Evolutionary conservation across 495 filamentous ascomycete genomes (phyloP), one percentile per base, ranked within the genome.

Genomic region (Aspergillus olivimuriae): DNA sequence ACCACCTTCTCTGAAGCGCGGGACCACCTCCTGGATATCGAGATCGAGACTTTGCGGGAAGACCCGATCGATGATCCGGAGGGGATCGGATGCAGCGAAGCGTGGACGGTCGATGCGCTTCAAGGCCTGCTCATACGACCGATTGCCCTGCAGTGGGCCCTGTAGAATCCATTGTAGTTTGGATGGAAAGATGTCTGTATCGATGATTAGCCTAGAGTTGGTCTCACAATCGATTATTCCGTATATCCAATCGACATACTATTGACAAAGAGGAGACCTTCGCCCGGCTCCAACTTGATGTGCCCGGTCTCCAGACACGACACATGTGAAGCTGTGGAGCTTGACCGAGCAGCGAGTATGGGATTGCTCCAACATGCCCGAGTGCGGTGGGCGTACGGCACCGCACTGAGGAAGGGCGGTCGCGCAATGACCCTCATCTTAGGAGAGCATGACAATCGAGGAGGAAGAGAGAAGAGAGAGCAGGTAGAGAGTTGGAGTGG

Each of bases 201-300:
- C 38, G 30, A 26, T 58, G 26, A 61, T 41, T 30, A 22, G 33
- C 23, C 11, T 22, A 4, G 22, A 21, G 18, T 41, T 17, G 28
- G 17, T n/a, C 8, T 31, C 11, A 3, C 7, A 22, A 14, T 21
- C 9, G 7, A 11, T 11, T 22, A 7, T 21, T 5, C 17, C n/a
- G 11, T 12, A 0, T 5, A 19, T 17, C 10, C 11, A 28, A 28
- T 26, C 23, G 4, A 15, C 81, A 55, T 63, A 94, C 88, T 95
- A 57, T 94, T 88, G 48, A 98, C 80, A 63, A 90, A 98, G 5
- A 98, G 53, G 18, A 96, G 80, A 0, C 80, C 82, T 65, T 96
- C 88, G 44, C 84, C 83, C 1, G 81, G 62, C 1, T 61, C 70
- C 4, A 84, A 58, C 16, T 75, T 62, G 46, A 98, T 94, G 57